Conservation (phyloP, 441 rosid genomes). For the Macaranga tanarius region DNA sequence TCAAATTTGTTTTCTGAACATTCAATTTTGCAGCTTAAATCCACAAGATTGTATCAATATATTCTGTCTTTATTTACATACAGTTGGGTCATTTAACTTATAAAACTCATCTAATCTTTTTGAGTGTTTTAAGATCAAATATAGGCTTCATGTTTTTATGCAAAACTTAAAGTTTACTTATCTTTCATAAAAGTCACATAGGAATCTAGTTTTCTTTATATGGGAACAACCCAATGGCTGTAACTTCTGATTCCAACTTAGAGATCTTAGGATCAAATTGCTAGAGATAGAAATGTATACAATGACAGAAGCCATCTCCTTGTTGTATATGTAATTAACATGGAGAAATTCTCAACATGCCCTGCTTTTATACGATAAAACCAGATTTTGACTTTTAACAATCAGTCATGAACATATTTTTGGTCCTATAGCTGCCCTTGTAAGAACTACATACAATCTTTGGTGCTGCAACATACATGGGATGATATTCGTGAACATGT, state of each 20-base stretch:
- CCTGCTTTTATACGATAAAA: too few species aligned
- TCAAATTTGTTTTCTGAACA: not conserved
- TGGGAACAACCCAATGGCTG: not conserved
- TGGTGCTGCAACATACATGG: too few species aligned
- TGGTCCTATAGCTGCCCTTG: too few species aligned
- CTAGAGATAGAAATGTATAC: not conserved
- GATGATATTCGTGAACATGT: not conserved
- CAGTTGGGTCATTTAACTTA: not conserved
- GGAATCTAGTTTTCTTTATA: not conserved
- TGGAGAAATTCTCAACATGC: too few species aligned
- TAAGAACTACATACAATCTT: too few species aligned
- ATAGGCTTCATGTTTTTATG: not conserved
- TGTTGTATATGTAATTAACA: not conserved
- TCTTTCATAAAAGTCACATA: too few species aligned
- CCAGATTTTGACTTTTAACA: too few species aligned
- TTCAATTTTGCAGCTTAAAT: not conserved
- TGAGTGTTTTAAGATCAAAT: not conserved
- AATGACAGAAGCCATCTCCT: not conserved
- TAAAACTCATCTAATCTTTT: not conserved
- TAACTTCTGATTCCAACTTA: not conserved
- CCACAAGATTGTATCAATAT: too few species aligned
- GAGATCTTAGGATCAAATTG: not conserved
- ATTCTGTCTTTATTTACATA: too few species aligned
- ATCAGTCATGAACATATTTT: too few species aligned
- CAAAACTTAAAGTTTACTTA: not conserved